phyloP scores from a whole-genome alignment of 805 yeast genomes.

The Lachancea lanzarotensis region DNA sequence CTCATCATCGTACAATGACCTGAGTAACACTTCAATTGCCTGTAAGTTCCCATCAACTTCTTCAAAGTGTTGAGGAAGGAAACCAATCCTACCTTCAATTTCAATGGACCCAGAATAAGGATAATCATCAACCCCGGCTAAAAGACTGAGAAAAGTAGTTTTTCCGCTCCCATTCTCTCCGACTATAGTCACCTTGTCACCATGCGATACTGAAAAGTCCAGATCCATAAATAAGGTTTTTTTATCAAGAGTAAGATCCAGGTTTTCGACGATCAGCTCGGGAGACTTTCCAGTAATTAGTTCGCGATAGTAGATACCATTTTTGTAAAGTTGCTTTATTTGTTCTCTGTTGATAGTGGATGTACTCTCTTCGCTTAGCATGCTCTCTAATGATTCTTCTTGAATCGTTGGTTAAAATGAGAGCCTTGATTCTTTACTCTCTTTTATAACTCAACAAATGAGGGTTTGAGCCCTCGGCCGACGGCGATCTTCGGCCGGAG shows the following conservation, averaged over 20 bases:
- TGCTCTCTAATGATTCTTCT: no score
- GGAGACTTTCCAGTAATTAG: conserved; percentile 12
- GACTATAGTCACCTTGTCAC: conserved; percentile 36
- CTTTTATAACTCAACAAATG: no score
- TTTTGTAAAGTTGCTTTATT: conserved; percentile 4
- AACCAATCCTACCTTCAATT: conserved; percentile 14
- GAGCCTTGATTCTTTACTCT: no score
- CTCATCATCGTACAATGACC: conserved; percentile 12
- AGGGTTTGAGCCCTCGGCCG: no score
- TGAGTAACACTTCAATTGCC: conserved; percentile 11
- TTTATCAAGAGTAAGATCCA: conserved; percentile 12
- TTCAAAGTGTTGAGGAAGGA: conserved; percentile 15
- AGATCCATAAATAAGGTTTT: conserved; percentile 13
- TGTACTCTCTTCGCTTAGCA: neutral
- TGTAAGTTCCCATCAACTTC: conserved; percentile 13
- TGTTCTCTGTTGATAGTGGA: neutral
- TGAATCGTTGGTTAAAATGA: no score
- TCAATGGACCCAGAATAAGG: conserved; percentile 15
- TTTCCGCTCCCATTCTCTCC: conserved; percentile 50
- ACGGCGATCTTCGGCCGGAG: no score
- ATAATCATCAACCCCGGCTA: conserved; percentile 33
- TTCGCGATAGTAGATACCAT: conserved; percentile 14
- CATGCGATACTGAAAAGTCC: conserved; percentile 12
- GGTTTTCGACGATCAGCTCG: conserved; percentile 8
- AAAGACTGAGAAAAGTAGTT: conserved; percentile 42